phyloP scores from a whole-genome alignment of 768 basidiomycete genomes.

The Russula compacta region DNA sequence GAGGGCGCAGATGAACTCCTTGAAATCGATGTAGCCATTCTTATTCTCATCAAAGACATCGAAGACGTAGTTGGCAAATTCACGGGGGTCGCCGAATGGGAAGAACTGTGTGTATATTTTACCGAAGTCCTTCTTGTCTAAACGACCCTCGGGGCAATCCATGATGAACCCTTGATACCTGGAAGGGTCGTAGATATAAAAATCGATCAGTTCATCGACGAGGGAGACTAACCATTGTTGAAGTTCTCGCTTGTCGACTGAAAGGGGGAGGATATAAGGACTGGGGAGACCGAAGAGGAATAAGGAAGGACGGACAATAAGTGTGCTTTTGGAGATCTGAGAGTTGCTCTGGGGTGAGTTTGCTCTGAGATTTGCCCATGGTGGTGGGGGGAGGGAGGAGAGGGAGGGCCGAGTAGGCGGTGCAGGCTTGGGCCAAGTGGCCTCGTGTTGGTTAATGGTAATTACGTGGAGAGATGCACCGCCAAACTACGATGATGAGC shows the following conservation, averaged over 20 bases:
- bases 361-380: slow-evolving; percentile 98
- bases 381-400: slow-evolving; percentile 20
- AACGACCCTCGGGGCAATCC: slow-evolving; percentile 94
- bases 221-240: slow-evolving; percentile 68
- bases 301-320: slow-evolving; percentile 58
- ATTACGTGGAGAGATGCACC: too few species aligned
- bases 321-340: slow-evolving; percentile 95
- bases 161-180: slow-evolving; percentile 99
- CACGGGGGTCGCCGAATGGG: slow-evolving; percentile 94
- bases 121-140: slow-evolving; percentile 92
- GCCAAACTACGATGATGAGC: too few species aligned
- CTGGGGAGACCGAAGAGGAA: not conserved
- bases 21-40: slow-evolving; percentile 97
- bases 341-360: slow-evolving; percentile 89
- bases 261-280: slow-evolving; percentile 17
- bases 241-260: slow-evolving; percentile 94
- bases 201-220: not conserved
- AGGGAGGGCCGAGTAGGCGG: not conserved
- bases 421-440: not conserved
- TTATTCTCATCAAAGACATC: slow-evolving; percentile 94
- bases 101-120: slow-evolving; percentile 99
- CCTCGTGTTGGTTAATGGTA: not conserved
- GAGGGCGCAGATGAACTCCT: slow-evolving; percentile 97
- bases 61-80: slow-evolving; percentile 98
- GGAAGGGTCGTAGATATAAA: slow-evolving; percentile 10